Evolutionary conservation across 179 eudicot species (phyloP).

Genomic region (Patellifolia procumbens): DNA sequence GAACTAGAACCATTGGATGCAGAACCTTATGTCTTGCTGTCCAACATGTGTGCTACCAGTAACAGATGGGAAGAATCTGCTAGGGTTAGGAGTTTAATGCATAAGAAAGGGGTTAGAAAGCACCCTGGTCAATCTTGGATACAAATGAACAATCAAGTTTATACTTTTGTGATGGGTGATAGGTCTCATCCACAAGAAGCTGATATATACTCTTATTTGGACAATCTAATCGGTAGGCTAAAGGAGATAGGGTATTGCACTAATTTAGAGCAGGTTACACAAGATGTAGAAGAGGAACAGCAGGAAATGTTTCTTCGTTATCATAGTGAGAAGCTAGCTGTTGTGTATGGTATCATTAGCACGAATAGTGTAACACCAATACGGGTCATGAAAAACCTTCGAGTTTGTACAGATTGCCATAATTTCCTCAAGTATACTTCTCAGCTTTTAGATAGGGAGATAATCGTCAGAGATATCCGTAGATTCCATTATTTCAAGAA

Average conservation of each 20-base stretch:
- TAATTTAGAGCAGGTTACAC: constrained; percentile 36
- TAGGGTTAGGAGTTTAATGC: constrained; percentile 59
- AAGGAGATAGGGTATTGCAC: constrained; percentile 42
- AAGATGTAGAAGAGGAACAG: constrained; percentile 48
- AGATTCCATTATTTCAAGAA: constrained; percentile 45
- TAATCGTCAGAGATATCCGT: constrained; percentile 42
- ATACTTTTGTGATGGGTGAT: constrained; percentile 43
- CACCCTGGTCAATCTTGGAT: constrained; percentile 82
- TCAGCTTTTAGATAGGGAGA: constrained; percentile 38
- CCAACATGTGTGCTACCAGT: constrained; percentile 63
- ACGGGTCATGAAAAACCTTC: constrained; percentile 46
- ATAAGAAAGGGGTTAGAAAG: constrained; percentile 57
- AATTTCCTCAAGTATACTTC: constrained; percentile 44
- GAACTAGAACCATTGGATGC: constrained; percentile 65
- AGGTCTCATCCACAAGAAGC: constrained; percentile 35
- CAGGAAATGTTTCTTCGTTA: constrained; percentile 39
- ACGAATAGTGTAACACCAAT: constrained; percentile 28
- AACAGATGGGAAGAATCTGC: constrained; percentile 79
- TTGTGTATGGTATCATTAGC: constrained; percentile 41
- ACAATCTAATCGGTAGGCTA: constrained; percentile 32
- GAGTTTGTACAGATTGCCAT: constrained; percentile 47
- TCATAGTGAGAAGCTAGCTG: constrained; percentile 44
- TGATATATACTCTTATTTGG: constrained; percentile 42
- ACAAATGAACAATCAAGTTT: constrained; percentile 36
- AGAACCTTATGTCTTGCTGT: constrained; percentile 61